phyloP scores from a whole-genome alignment of 148 eudicot genomes.

The Chenopodium berlandieri region DNA sequence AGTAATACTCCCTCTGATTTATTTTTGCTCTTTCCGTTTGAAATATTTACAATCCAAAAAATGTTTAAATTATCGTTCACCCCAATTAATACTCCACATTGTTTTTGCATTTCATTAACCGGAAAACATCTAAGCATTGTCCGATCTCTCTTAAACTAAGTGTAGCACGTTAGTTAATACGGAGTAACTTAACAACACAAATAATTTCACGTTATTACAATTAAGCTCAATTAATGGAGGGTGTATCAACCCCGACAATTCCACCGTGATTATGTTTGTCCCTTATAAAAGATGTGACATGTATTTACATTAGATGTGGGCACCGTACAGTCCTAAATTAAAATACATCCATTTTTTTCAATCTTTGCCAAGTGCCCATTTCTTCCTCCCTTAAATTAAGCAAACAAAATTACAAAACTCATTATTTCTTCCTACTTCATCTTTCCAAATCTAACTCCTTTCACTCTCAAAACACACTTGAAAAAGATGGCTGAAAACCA shows the following conservation, averaged over 20 bases:
- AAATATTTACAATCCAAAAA: too few species aligned
- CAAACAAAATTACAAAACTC: neutral
- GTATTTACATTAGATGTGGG: too few species aligned
- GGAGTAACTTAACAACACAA: too few species aligned
- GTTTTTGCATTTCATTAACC: too few species aligned
- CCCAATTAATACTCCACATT: too few species aligned
- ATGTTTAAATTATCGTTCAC: too few species aligned
- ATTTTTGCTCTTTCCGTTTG: too few species aligned
- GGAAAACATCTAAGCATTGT: too few species aligned
- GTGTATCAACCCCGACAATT: neutral
- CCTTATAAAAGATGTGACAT: neutral
- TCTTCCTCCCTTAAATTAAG: neutral
- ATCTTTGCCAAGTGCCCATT: neutral
- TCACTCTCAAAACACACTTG: neutral
- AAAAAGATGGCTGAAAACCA: neutral
- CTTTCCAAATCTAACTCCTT: neutral
- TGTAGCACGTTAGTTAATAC: too few species aligned
- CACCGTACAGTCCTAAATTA: too few species aligned
- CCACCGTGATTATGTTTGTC: neutral
- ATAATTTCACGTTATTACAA: neutral
- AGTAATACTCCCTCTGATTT: too few species aligned
- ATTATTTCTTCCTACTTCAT: neutral
- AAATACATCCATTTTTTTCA: neutral
- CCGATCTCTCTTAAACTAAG: too few species aligned
- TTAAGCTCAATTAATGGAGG: neutral